Base-by-base conservation (phyloP, 2,329 filamentous ascomycete genomes). In the Cladosporium sp. region DNA sequence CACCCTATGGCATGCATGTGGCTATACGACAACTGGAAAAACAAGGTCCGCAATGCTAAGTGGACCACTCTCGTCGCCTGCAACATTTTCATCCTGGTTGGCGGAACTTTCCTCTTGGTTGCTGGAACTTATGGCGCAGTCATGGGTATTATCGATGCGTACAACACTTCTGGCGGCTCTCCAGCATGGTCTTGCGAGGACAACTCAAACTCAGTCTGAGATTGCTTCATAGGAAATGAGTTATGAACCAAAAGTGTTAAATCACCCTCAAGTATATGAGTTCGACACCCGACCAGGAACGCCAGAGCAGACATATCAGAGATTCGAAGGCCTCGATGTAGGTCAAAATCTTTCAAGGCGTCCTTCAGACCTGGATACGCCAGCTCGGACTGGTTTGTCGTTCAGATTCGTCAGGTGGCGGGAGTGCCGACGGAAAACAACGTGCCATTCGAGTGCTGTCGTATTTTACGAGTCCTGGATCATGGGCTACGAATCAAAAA, bases 111-210 rank as follows among this genome's bases (percentile, higher is more conserved):
- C 61, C 67, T 81, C 58, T 69, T 75, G 5, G 70, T 79, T 25
- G 77, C 76, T 1, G 79, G 77, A 3, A 79, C 78, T 37, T 64
- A 78, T 40, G 76, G 75, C 1, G 75, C 74, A 0, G 65, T 79
- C 7, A 65, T 75, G 6, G 69, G 65, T 3, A 76, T 77, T 19
- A 69, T 74, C 11, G 66, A 74, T 9, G 67, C 68, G 0, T 75
- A 77, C 57, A 65, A 66, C 15, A 59, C 59, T 3, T 65, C 65
- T 2, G 73, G 72, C 1, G 74, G 74, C 0, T 73, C 74, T 1
- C 64, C 66, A 0, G 74, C 74, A 0, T 79, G 74, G 70, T 75
- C 76, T 2, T 79, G 76, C 51, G 73, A 72, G 0, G 76, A 79
- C 51, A 79, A 79, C 66, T 77, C 76, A 3, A 62, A 55, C 37